Evolutionary conservation across 2,329 filamentous ascomycete species (phyloP).

Genomic region (Colletotrichum nymphaeae): DNA sequence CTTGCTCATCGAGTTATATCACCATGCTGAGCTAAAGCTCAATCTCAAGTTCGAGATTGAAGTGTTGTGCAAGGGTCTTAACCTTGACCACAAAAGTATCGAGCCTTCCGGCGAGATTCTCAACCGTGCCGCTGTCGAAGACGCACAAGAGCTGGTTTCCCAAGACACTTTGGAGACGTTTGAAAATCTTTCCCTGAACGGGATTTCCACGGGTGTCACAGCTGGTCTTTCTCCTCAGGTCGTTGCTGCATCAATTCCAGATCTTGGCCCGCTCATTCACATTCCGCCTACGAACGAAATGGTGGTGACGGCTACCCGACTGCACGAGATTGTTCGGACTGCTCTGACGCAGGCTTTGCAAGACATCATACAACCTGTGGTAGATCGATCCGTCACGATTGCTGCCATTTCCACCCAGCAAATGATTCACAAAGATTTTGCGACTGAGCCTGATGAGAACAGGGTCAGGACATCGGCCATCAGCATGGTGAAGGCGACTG

Average conservation of each 20-base stretch:
- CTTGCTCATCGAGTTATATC: constrained; percentile 91
- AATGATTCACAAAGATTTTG: constrained; percentile 96
- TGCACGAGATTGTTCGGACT: constrained; percentile 82
- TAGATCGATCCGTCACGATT: constrained; percentile 97
- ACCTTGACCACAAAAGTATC: constrained; percentile 91
- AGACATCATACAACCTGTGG: constrained; percentile 97
- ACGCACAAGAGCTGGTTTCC: constrained; percentile 68
- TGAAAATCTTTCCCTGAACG: constrained; percentile 83
- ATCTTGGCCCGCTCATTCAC: constrained; percentile 81
- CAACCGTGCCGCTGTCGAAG: constrained; percentile 75
- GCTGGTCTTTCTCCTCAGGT: constrained; percentile 81
- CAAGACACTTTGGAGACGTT: constrained; percentile 83
- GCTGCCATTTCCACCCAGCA: constrained; percentile 96
- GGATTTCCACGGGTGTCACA: constrained; percentile 74
- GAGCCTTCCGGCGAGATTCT: constrained; percentile 89
- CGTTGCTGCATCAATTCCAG: constrained; percentile 84
- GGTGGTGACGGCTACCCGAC: constrained; percentile 76
- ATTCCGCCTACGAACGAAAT: constrained; percentile 86
- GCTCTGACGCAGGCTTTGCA: constrained; percentile 91
- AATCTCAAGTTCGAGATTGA: constrained; percentile 99
- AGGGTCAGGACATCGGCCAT: constrained; percentile 87
- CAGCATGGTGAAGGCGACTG: constrained; percentile 94
- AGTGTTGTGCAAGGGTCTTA: constrained; percentile 92
- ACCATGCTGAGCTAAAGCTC: constrained; percentile 91
- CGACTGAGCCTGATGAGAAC: constrained; percentile 90